Evolutionary conservation across 805 yeast genomes (phyloP), one percentile per base, ranked within the genome.

Genomic region (Yarrowia osloensis): DNA sequence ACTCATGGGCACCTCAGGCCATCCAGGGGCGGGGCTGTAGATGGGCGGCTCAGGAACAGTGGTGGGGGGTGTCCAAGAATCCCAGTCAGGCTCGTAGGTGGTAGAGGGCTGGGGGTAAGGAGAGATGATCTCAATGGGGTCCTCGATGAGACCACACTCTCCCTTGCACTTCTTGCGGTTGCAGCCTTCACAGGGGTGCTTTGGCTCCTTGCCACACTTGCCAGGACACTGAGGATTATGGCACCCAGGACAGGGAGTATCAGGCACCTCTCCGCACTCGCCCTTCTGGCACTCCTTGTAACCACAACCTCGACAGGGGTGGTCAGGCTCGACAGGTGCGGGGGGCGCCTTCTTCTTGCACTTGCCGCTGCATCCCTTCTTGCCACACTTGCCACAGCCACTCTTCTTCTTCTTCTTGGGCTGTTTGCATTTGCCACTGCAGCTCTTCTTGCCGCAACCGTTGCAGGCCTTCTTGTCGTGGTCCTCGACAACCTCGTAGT

Each of bases 121-220:
- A 4, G 61, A 54, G 33, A 54, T 35, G 61, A 54, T 54, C 24
- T 54, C 61, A n/a, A 54, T 54, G 26, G 61, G 61, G n/a, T 54
- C 44, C 44, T 54, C 61, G 22, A 54, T 54, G 44, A 54, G 61
- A 35, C 61, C 61, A 12, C 61, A 54, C 31, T 54, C 61, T 5
- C 61, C 61, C 44, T 54, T 54, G 61, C 61, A 54, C n/a, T 54
- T 54, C 61, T 54, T 54, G n/a, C 61, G 44, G 19, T 35, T 54
- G 44, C 61, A 54, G 17, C 61, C 61, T 35, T 54, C 61, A 44
- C 61, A 54, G 22, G 61, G 61, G 1, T 54, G 33, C 37, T 54
- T 54, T 31, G 61, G 61, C 24, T 54, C 61, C 19, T 54, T 54
- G 24, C 61, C 61, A 54, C 61, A 54, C 44, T 54, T 54, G 15